Conservation (phyloP, 1,284 basidiomycete genomes). For the Boletus sp. region DNA sequence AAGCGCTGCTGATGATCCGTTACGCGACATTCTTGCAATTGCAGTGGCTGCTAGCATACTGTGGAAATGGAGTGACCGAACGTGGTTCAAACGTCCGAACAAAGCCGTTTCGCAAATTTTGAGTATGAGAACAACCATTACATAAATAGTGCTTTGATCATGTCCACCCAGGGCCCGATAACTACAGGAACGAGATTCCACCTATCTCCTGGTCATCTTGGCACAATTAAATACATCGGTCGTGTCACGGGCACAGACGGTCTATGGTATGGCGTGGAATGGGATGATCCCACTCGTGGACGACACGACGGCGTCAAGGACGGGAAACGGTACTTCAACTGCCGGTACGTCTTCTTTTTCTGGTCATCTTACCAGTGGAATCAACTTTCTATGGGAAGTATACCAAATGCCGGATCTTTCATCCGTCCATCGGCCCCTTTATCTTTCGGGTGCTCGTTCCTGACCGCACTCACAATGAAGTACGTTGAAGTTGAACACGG, state of each 20-base stretch:
- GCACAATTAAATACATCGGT: slow-evolving; percentile 74
- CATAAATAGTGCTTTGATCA: slow-evolving; percentile 18
- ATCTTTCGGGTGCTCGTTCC: slow-evolving; percentile 66
- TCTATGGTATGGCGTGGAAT: slow-evolving; percentile 91
- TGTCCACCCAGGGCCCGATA: slow-evolving; percentile 22
- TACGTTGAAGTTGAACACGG: slow-evolving; percentile 68
- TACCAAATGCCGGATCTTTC: slow-evolving; percentile 67
- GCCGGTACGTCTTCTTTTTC: slow-evolving; percentile 53
- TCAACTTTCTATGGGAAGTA: slow-evolving; percentile 36
- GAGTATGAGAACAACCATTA: slow-evolving; percentile 15
- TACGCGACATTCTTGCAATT: slow-evolving; percentile 35
- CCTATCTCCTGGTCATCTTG: slow-evolving; percentile 47
- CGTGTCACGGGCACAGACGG: slow-evolving; percentile 64
- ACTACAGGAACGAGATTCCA: slow-evolving; percentile 52
- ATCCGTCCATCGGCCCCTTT: slow-evolving; percentile 63
- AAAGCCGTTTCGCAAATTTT: slow-evolving; percentile 4
- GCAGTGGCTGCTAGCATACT: slow-evolving; percentile 33
- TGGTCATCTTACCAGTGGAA: neutral
- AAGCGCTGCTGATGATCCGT: slow-evolving; percentile 34
- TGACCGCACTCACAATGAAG: slow-evolving; percentile 71
- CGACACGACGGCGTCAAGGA: slow-evolving; percentile 87
- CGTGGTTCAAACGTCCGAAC: neutral
- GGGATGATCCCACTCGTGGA: slow-evolving; percentile 83
- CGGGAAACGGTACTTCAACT: slow-evolving; percentile 76
- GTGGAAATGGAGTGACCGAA: slow-evolving; percentile 2